These are phyloP conservation scores for Blepharisma undulans DNA, from an alignment of 169 alveolate genomes.

Conservation along the genomic window DNA sequence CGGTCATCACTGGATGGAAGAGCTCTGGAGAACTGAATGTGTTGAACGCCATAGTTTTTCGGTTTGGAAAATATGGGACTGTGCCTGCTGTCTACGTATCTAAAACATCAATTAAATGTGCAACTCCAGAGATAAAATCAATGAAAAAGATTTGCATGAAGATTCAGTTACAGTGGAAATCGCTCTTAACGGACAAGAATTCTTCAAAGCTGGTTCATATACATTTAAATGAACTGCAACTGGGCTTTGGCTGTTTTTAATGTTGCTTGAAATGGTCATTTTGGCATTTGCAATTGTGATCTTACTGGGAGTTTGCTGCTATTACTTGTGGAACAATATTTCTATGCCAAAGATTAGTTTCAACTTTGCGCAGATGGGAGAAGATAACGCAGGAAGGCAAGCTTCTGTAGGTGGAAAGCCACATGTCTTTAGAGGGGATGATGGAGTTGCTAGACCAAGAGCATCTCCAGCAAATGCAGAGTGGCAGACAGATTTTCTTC, in stretches of 20 bases:
- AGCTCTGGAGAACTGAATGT: conserved; percentile 44
- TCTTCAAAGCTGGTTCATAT: conserved; percentile 44
- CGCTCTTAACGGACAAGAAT: conserved; percentile 78
- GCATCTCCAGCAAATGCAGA: neutral
- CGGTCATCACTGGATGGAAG: conserved; percentile 66
- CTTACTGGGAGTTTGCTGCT: neutral
- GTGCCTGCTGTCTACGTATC: conserved; percentile 69
- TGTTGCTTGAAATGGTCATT: conserved; percentile 24
- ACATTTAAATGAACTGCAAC: conserved; percentile 40
- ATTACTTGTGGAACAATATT: neutral
- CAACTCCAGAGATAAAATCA: conserved; percentile 72
- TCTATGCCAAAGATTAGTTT: neutral
- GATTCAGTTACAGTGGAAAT: conserved; percentile 67
- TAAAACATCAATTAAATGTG: conserved; percentile 66
- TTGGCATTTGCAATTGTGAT: conserved; percentile 5
- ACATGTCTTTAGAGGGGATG: conserved; percentile 32
- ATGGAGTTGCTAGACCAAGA: conserved; percentile 33
- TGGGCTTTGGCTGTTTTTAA: conserved; percentile 40
- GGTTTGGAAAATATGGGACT: conserved; percentile 77
- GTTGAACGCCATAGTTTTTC: conserved; percentile 61
- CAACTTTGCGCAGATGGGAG: neutral
- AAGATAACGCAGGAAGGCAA: neutral
- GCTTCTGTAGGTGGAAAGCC: conserved; percentile 8
- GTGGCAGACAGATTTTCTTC: neutral
- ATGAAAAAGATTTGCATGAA: conserved; percentile 65